Evolutionary conservation across 441 rosid genomes (phyloP).

Genomic region (Eruca vesicaria): DNA sequence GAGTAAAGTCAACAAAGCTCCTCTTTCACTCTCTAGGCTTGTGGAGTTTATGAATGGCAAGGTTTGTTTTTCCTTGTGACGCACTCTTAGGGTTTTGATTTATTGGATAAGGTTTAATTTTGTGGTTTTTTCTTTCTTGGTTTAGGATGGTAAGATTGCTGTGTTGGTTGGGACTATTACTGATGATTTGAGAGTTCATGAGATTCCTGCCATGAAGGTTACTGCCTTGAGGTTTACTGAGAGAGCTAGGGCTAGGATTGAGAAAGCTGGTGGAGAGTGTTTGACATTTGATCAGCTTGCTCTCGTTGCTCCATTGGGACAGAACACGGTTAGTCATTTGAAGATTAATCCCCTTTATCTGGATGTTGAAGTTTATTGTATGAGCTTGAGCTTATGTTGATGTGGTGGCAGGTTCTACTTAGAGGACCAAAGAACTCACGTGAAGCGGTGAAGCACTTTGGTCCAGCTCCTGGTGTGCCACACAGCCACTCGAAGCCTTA

Average conservation of each 20-base stretch:
- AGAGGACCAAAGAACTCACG: constrained; percentile 97
- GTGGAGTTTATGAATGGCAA: constrained; percentile 54
- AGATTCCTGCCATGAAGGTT: constrained; percentile 78
- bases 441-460: constrained; percentile 97
- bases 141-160: constrained; percentile 75
- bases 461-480: constrained; percentile 97
- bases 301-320: constrained; percentile 84
- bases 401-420: constrained; percentile 56
- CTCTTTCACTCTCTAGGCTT: constrained; percentile 75
- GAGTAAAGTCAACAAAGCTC: constrained; percentile 88
- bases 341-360: not conserved
- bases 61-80: constrained; percentile 66
- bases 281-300: constrained; percentile 96
- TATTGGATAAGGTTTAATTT: not conserved
- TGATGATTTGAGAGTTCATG: constrained; percentile 78
- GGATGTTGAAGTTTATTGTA: not conserved
- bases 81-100: not conserved
- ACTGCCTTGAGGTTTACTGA: constrained; percentile 87
- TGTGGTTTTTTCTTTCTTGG: constrained; percentile 29
- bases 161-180: constrained; percentile 89
- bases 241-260: constrained; percentile 86
- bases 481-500: constrained; percentile 90
- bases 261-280: constrained; percentile 97
- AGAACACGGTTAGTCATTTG: constrained; percentile 66
- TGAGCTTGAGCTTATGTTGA: not conserved